Conservation (phyloP, 2,329 filamentous ascomycete species). For the Cercospora janseana region DNA sequence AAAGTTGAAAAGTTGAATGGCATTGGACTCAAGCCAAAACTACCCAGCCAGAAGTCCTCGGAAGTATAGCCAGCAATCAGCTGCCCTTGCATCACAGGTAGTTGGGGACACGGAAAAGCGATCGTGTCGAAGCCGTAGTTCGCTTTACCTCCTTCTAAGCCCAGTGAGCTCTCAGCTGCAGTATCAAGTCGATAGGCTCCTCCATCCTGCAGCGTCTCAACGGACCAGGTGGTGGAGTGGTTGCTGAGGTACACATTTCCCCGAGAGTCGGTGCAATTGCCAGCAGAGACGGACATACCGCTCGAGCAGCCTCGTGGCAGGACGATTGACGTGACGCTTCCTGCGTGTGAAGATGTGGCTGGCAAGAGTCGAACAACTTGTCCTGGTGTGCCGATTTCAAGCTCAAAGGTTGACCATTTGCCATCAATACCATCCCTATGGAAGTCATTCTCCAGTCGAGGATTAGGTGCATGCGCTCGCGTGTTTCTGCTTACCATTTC, state of each 20-base stretch:
- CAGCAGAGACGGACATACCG: conserved; percentile 17
- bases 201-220: neutral
- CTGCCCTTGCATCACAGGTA: conserved; percentile 16
- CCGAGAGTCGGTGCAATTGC: neutral
- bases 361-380: conserved; percentile 28
- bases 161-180: conserved; percentile 27
- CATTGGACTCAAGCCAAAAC: conserved; percentile 40
- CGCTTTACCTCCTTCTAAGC: conserved; percentile 15
- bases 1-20: conserved; percentile 42
- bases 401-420: conserved; percentile 16
- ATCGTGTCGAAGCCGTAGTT: conserved; percentile 13
- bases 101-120: conserved; percentile 16
- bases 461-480: no score
- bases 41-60: conserved; percentile 39
- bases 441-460: no score
- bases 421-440: conserved; percentile 21
- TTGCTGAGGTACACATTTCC: conserved; percentile 6
- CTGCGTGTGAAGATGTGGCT: conserved; percentile 26
- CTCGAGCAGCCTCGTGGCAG: conserved; percentile 29
- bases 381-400: conserved; percentile 16
- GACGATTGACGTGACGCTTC: conserved; percentile 26
- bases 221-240: conserved; percentile 7
- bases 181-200: conserved; percentile 28
- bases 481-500: no score
- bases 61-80: conserved; percentile 29